Percentiles rank a stretch among this genome's conserved stretches.
Conservation (phyloP, 148 eudicot species). For the Linanthus parryae region DNA sequence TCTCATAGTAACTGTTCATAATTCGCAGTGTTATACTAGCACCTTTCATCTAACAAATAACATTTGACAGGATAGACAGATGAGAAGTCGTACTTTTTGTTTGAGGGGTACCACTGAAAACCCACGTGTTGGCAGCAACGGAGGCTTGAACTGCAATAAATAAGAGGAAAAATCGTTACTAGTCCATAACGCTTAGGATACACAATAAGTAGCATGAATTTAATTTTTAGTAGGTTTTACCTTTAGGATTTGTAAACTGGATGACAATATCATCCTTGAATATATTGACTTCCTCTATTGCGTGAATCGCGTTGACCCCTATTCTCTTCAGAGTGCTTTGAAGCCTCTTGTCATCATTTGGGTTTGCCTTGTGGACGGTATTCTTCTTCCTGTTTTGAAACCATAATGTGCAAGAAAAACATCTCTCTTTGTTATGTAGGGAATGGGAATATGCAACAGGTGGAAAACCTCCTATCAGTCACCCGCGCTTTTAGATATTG, state of each 20-base stretch:
- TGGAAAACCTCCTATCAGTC: no score
- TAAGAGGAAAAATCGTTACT: background rate
- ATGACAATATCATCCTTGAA: slow-evolving; percentile 84
- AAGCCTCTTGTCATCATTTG: slow-evolving; percentile 87
- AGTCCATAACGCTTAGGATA: no score
- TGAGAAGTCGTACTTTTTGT: slow-evolving; percentile 55
- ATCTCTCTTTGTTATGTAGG: no score
- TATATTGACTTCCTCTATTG: slow-evolving; percentile 86
- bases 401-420: no score
- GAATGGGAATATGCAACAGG: no score
- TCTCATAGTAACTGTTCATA: no score
- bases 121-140: slow-evolving; percentile 93
- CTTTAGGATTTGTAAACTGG: slow-evolving; percentile 79
- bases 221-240: slow-evolving; percentile 28
- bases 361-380: slow-evolving; percentile 85
- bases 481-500: no score
- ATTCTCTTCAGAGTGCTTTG: slow-evolving; percentile 89
- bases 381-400: slow-evolving; percentile 97
- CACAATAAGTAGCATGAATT: no score
- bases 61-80: no score
- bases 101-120: slow-evolving; percentile 88
- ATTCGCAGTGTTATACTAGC: no score
- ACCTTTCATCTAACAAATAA: no score
- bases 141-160: slow-evolving; percentile 80
- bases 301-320: slow-evolving; percentile 76